Evolutionary conservation across 2,329 filamentous ascomycete species (phyloP).

Genomic region (Phyllosticta citrichinensis): DNA sequence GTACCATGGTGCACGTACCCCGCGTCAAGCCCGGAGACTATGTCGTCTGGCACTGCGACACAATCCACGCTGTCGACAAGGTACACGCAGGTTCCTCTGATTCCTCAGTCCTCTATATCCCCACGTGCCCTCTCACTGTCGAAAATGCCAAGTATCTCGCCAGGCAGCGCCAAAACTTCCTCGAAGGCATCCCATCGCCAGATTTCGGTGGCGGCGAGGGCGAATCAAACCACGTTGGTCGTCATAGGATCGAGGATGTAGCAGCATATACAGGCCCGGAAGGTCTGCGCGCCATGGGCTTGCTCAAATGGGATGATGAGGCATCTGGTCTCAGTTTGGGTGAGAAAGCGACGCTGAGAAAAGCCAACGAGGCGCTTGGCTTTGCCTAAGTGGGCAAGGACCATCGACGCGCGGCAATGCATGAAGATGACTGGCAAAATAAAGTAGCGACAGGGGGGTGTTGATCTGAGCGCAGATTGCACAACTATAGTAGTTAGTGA

Average conservation of each 20-base stretch:
- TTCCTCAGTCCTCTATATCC: slow-evolving; percentile 82
- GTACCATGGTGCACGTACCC: slow-evolving; percentile 64
- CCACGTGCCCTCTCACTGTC: slow-evolving; percentile 70
- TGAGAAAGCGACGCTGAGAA: not conserved
- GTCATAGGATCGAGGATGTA: slow-evolving; percentile 31
- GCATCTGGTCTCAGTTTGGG: not conserved
- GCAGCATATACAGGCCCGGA: slow-evolving; percentile 31
- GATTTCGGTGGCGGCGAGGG: slow-evolving; percentile 52
- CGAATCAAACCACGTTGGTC: slow-evolving; percentile 43
- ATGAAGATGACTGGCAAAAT: not conserved
- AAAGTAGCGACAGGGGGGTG: not conserved
- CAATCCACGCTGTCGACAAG: slow-evolving; percentile 75
- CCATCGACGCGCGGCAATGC: not conserved
- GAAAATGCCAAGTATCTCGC: slow-evolving; percentile 61
- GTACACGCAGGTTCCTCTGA: slow-evolving; percentile 62
- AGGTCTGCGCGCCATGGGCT: slow-evolving; percentile 46
- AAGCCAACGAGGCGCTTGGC: slow-evolving; percentile 4
- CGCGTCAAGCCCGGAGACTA: slow-evolving; percentile 62
- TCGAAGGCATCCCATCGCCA: slow-evolving; percentile 44
- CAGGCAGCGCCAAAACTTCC: slow-evolving; percentile 61
- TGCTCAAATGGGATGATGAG: slow-evolving; percentile 37
- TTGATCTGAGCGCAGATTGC: not conserved
- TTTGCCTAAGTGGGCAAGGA: not conserved
- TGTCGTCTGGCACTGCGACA: slow-evolving; percentile 71
- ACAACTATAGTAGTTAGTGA: too few species aligned